Conservation (phyloP, 2,329 filamentous ascomycete species). For the Beauveria brongniartii region DNA sequence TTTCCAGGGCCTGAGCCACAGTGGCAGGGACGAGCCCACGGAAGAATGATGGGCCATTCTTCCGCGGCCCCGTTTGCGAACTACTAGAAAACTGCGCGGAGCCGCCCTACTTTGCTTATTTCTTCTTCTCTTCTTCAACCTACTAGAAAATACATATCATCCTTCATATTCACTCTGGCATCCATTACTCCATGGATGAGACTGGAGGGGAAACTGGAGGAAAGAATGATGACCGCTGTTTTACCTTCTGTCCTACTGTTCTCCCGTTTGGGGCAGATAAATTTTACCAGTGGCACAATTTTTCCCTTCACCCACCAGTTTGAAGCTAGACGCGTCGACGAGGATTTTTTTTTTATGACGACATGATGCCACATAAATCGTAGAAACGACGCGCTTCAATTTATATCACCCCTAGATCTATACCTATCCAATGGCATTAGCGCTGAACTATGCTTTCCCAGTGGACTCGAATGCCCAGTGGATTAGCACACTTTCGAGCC, state of each 20-base stretch:
- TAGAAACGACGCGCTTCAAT: not conserved
- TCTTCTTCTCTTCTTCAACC: conserved; percentile 26
- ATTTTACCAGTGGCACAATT: conserved; percentile 28
- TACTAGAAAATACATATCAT: conserved; percentile 36
- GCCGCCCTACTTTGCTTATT: conserved; percentile 8
- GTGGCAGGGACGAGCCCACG: not conserved
- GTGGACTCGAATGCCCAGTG: too few species aligned
- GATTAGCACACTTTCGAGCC: too few species aligned
- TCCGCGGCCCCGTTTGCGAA: conserved; percentile 15
- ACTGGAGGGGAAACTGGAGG: conserved; percentile 66
- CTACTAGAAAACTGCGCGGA: conserved; percentile 6
- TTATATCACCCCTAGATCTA: not conserved
- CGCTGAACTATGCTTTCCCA: not conserved
- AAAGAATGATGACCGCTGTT: conserved; percentile 43
- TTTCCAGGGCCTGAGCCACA: not conserved
- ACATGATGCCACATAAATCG: not conserved
- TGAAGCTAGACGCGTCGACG: not conserved
- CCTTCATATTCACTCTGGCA: conserved; percentile 64
- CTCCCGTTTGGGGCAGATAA: conserved; percentile 27
- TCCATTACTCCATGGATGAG: conserved; percentile 43
- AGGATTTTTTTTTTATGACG: not conserved
- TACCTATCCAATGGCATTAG: not conserved
- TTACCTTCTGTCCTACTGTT: conserved; percentile 41
- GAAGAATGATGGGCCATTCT: conserved; percentile 13
- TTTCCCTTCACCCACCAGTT: not conserved